Evolutionary conservation across 2,329 filamentous ascomycete genomes (phyloP), one percentile per base, ranked within the genome.

Genomic region (Bipolaris bicolor): DNA sequence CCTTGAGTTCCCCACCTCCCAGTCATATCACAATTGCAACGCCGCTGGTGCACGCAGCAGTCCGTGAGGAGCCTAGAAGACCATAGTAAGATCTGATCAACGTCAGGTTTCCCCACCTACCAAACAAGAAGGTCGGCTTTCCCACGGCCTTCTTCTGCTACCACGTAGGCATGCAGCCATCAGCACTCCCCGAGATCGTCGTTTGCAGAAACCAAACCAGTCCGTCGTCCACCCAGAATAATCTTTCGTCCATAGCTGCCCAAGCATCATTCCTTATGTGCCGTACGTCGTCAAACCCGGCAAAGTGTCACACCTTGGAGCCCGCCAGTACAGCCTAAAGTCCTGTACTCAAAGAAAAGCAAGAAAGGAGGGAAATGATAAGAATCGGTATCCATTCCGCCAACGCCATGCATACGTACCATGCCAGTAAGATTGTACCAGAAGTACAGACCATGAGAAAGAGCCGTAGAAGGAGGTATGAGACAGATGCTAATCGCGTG

Each of bases 1-100:
- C 58, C 60, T 44, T 47, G 31, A 53, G 44, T 62, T 63, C 56
- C 58, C 61, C 58, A 45, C 52, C 55, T 56, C 53, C 31, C 33
- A 44, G 11, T 52, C 22, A 22, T 49, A 43, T 58, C 55, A 52
- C 26, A 50, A 48, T 49, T 31, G 49, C 37, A 46, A 58, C 24
- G 34, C 48, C 39, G 51, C 34, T 52, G 34, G 36, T 44, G 33
- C 13, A 44, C 33, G 44, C 33, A 34, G 46, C 55, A 15, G 41
- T 49, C 15, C 36, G 56, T 57, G 43, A 50, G 41, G 49, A 41
- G 52, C 57, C 61, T 63, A 63, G 13, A 44, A 57, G 52, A 61
- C 48, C 50, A 60, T 48, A 49, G 65, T 62, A 64, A 66, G 63
- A 64, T 63, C 41, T 60, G 59, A 64, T 58, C 55, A 44, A 53